A percentile compares a stretch with the other conserved stretches of the same genome.
These are phyloP conservation scores for Endocladia muricata DNA, from an alignment of 31 red algal species.

Conservation along the genomic window DNA sequence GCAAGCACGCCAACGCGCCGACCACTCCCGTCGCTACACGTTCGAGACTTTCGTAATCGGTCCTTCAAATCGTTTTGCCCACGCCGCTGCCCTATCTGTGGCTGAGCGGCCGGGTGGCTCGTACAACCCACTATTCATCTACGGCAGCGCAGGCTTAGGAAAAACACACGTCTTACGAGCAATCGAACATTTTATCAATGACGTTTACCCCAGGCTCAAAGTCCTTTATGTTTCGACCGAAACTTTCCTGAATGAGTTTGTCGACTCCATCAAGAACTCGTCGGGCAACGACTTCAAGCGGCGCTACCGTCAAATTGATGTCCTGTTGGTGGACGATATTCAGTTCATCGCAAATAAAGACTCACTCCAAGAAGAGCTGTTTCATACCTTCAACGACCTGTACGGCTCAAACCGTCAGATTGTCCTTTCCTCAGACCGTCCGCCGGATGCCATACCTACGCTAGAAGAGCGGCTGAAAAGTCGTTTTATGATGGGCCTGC, in stretches of 20 bases:
- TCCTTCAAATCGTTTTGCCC: not conserved
- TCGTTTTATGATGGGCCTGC: not conserved
- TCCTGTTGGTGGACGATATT: conserved; percentile 4
- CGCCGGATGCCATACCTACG: not conserved
- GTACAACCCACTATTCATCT: conserved; percentile 4
- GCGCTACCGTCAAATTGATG: not conserved
- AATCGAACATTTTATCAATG: not conserved
- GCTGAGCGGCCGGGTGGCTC: not conserved
- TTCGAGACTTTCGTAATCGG: conserved; percentile 1
- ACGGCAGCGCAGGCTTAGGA: not conserved
- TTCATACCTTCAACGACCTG: not conserved
- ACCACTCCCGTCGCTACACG: not conserved
- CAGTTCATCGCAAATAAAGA: not conserved
- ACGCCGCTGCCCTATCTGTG: not conserved
- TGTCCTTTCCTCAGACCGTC: not conserved
- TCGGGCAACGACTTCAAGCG: not conserved
- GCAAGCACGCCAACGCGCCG: no score
- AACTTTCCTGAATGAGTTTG: not conserved
- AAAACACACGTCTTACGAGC: not conserved
- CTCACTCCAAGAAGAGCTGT: not conserved
- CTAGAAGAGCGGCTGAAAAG: not conserved
- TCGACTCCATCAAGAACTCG: not conserved
- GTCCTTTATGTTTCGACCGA: not conserved
- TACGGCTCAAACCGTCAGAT: not conserved
- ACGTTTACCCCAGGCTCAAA: not conserved